Percentiles rank a stretch among this genome's conserved stretches.
These are phyloP conservation scores for Fusarium oxysporum DNA, from an alignment of 2,329 filamentous ascomycete genomes.

Conservation along the genomic window DNA sequence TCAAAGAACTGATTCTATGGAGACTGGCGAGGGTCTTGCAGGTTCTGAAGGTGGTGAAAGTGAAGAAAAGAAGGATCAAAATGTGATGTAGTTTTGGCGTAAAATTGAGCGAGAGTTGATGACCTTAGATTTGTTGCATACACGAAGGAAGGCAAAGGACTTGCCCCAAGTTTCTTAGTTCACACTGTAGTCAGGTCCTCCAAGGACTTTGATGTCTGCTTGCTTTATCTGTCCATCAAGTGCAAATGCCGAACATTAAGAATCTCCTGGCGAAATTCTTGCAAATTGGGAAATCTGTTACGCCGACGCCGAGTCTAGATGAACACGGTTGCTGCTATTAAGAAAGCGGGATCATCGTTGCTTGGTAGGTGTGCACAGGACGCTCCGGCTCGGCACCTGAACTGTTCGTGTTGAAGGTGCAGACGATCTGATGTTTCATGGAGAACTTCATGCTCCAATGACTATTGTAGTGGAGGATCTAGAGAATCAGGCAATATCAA, in stretches of 20 bases:
- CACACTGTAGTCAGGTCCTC: not conserved
- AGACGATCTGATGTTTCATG: not conserved
- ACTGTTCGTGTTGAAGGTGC: not conserved
- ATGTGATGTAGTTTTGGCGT: not conserved
- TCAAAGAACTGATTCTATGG: conserved; percentile 29
- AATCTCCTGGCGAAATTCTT: no score
- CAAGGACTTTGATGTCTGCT: not conserved
- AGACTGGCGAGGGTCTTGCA: conserved; percentile 17
- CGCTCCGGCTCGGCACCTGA: no score
- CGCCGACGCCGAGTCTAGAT: not conserved
- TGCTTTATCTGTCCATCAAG: not conserved
- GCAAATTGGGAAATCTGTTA: not conserved
- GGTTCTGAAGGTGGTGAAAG: conserved; percentile 14
- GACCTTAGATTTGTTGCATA: not conserved
- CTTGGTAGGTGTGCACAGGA: not conserved
- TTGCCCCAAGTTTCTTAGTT: not conserved
- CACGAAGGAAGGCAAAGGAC: not conserved
- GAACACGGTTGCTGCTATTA: not conserved
- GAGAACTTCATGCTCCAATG: not conserved
- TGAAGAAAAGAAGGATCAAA: conserved; percentile 24
- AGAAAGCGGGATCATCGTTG: not conserved
- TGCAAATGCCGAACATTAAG: not conserved
- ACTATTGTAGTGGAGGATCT: not conserved
- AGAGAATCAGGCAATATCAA: no score
- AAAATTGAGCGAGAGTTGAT: not conserved